A percentile compares a stretch with the other conserved stretches of the same genome.
phyloP scores from a whole-genome alignment of 257 asterid genomes.

The Anisodus tanguticus region DNA sequence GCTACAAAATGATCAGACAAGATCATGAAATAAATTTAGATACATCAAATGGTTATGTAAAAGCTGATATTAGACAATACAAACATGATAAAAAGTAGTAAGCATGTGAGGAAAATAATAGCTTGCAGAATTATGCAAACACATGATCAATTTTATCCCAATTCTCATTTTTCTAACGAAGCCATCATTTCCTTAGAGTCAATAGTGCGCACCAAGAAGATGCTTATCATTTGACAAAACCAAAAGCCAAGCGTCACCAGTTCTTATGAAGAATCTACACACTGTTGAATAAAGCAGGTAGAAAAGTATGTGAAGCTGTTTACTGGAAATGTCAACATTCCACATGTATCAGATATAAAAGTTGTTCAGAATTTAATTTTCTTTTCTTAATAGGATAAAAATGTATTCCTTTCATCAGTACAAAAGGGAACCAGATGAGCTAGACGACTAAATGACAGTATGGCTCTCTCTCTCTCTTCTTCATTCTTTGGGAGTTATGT shows the following conservation, averaged over 20 bases:
- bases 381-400: not conserved
- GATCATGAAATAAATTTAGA: constrained; percentile 30
- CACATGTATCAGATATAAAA: not conserved
- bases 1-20: constrained; percentile 52
- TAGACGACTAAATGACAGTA: not conserved
- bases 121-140: not conserved
- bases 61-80: not conserved
- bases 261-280: constrained; percentile 3
- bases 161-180: not conserved
- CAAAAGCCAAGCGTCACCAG: constrained; percentile 1
- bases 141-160: not conserved
- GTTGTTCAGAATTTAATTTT: not conserved
- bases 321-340: not conserved
- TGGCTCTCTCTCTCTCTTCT: not conserved
- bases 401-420: not conserved
- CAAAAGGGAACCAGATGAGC: not conserved
- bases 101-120: constrained; percentile 10
- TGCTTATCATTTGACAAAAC: constrained; percentile 2
- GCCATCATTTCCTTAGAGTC: not conserved
- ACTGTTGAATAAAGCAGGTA: not conserved
- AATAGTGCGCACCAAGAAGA: not conserved
- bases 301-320: constrained; percentile 2
- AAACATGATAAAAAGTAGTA: not conserved
- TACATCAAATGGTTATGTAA: not conserved
- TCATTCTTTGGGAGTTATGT: not conserved